phyloP scores from a whole-genome alignment of 1,284 basidiomycete genomes.

The Trichosporon sp. region DNA sequence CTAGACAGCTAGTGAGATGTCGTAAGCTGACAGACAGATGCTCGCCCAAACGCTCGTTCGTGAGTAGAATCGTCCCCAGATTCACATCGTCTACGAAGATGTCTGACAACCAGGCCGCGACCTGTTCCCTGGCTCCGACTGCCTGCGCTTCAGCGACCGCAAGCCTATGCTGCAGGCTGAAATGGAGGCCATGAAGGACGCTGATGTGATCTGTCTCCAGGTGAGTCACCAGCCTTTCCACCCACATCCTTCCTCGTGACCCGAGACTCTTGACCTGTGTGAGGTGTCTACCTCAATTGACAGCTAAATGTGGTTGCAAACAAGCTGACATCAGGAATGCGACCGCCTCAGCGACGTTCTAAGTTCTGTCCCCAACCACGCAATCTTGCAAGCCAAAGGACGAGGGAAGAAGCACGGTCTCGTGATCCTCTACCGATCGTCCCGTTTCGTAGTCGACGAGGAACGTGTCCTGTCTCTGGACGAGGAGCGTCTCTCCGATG shows the following conservation, averaged over 20 bases:
- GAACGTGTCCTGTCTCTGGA: constrained; percentile 9
- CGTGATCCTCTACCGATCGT: constrained; percentile 63
- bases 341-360: constrained; percentile 63
- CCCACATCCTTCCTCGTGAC: too few relatives aligned
- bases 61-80: constrained; percentile 17
- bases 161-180: constrained; percentile 70
- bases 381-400: constrained; percentile 60
- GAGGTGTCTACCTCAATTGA: too few relatives aligned
- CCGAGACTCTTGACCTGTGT: too few relatives aligned
- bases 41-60: constrained; percentile 49
- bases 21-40: constrained; percentile 49
- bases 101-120: constrained; percentile 59
- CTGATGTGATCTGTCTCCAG: constrained; percentile 78
- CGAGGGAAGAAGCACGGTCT: constrained; percentile 73
- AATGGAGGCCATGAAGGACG: constrained; percentile 55
- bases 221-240: constrained; percentile 47
- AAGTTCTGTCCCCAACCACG: constrained; percentile 52
- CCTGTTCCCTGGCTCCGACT: constrained; percentile 71
- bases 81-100: neutral
- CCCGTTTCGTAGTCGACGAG: constrained; percentile 53
- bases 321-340: constrained; percentile 36
- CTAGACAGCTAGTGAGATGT: neutral
- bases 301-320: neutral
- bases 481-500: constrained; percentile 11
- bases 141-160: constrained; percentile 65